These are phyloP conservation scores for Xylaria digitata DNA, from an alignment of 2,329 filamentous ascomycete species.

Conservation along the genomic window DNA sequence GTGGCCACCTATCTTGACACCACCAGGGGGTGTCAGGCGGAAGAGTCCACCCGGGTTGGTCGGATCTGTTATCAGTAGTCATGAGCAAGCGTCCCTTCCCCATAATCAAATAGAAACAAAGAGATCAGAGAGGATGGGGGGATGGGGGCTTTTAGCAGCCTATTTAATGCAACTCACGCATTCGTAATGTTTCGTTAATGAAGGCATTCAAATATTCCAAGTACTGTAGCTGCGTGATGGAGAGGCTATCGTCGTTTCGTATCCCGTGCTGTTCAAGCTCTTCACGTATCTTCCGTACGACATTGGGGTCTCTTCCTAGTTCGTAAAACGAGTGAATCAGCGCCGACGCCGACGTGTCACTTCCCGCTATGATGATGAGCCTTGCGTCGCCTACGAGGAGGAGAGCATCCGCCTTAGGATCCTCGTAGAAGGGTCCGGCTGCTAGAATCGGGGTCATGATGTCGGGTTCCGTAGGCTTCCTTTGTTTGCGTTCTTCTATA, in stretches of 20 bases:
- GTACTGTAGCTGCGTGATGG: conserved; percentile 29
- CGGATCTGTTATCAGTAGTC: conserved; percentile 24
- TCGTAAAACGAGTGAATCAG: conserved; percentile 36
- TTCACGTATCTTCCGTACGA: conserved; percentile 25
- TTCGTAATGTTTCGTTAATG: conserved; percentile 39
- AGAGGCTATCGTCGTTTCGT: conserved; percentile 31
- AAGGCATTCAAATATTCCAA: conserved; percentile 36
- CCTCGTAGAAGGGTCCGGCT: conserved; percentile 32
- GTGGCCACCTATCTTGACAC: conserved; percentile 32
- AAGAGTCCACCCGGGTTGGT: conserved; percentile 37
- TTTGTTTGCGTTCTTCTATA: conserved; percentile 36
- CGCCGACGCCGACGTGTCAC: conserved; percentile 36
- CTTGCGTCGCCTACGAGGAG: conserved; percentile 34
- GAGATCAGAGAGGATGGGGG: background rate
- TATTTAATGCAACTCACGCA: conserved; percentile 29
- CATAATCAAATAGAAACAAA: background rate
- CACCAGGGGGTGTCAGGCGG: conserved; percentile 33
- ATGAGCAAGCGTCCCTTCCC: conserved; percentile 15
- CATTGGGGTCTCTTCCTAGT: conserved; percentile 21
- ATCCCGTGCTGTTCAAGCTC: conserved; percentile 34
- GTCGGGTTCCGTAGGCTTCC: conserved; percentile 34
- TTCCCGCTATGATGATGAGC: conserved; percentile 38
- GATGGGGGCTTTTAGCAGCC: background rate
- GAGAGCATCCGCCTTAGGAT: conserved; percentile 33
- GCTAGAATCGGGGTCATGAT: conserved; percentile 38